phyloP scores from a whole-genome alignment of 1,139 yeast genomes.

The Yamadazyma sp. region DNA sequence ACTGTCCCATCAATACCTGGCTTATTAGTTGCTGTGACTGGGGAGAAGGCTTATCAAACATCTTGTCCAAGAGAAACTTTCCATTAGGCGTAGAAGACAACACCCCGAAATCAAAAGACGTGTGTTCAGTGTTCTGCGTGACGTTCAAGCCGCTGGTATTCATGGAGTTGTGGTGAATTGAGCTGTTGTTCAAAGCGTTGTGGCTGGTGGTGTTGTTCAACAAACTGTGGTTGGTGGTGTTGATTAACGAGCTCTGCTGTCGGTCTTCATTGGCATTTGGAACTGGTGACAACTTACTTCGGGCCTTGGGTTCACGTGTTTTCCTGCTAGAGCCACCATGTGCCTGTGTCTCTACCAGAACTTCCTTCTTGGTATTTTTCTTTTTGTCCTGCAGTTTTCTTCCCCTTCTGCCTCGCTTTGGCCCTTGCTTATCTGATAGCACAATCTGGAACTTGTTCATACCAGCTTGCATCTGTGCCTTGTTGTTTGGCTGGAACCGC shows the following conservation, averaged over 20 bases:
- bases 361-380: slow-evolving; percentile 12
- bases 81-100: slow-evolving; percentile 44
- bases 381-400: slow-evolving; percentile 8
- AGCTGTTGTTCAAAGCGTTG: slow-evolving; percentile 14
- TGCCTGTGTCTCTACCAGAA: slow-evolving; percentile 12
- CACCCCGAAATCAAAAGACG: slow-evolving; percentile 27
- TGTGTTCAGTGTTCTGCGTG: slow-evolving; percentile 21
- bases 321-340: slow-evolving; percentile 2
- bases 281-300: slow-evolving; percentile 1
- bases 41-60: slow-evolving; percentile 43
- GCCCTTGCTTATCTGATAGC: slow-evolving; percentile 50
- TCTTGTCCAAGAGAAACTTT: slow-evolving; percentile 39
- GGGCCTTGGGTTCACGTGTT: slow-evolving; percentile 1
- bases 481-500: slow-evolving; percentile 20
- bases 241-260: too few relatives aligned
- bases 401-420: slow-evolving; percentile 29
- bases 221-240: too few relatives aligned
- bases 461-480: slow-evolving; percentile 43
- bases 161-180: slow-evolving; percentile 29
- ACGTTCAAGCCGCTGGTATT: slow-evolving; percentile 24
- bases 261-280: too few relatives aligned
- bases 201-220: not conserved
- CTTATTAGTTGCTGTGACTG: slow-evolving; percentile 23
- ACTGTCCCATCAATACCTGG: slow-evolving; percentile 22
- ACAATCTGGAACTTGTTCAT: slow-evolving; percentile 55